Conservation (phyloP, 495 filamentous ascomycete genomes). For the Lepraria neglecta region DNA sequence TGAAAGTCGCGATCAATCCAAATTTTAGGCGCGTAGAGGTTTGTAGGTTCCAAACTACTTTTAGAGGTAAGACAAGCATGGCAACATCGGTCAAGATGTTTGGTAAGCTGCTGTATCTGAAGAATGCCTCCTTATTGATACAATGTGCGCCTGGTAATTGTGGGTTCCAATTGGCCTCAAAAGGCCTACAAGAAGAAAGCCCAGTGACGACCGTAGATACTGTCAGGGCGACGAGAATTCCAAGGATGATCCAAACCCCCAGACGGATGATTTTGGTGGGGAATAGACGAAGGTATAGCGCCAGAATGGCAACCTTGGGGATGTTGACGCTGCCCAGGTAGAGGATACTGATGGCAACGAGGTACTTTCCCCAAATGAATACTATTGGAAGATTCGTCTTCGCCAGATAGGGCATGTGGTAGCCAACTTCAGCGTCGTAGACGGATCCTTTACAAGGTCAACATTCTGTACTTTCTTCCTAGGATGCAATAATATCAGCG, state of each 20-base stretch:
- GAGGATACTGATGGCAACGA: neutral
- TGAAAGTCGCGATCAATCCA: conserved; percentile 26
- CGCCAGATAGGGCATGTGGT: neutral
- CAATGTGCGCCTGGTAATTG: conserved; percentile 16
- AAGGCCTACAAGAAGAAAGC: conserved; percentile 13
- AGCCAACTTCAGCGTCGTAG: too few species aligned
- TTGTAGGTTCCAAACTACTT: conserved; percentile 30
- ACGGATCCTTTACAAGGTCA: too few species aligned
- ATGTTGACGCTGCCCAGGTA: neutral
- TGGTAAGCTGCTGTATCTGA: conserved; percentile 25
- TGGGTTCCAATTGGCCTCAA: conserved; percentile 19
- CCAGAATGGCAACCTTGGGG: neutral
- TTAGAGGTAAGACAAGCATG: conserved; percentile 31
- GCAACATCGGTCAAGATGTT: conserved; percentile 33
- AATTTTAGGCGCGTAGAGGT: conserved; percentile 33
- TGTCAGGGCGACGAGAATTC: neutral
- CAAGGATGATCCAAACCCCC: neutral
- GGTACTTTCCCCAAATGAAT: neutral
- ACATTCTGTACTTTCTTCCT: too few species aligned
- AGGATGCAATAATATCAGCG: too few species aligned
- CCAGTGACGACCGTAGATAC: neutral
- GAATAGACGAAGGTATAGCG: neutral
- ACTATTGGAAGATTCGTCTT: neutral
- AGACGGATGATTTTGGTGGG: neutral
- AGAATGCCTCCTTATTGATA: conserved; percentile 23